Conservation (phyloP, 129 eudicot species). For the Erigeron canadensis region DNA sequence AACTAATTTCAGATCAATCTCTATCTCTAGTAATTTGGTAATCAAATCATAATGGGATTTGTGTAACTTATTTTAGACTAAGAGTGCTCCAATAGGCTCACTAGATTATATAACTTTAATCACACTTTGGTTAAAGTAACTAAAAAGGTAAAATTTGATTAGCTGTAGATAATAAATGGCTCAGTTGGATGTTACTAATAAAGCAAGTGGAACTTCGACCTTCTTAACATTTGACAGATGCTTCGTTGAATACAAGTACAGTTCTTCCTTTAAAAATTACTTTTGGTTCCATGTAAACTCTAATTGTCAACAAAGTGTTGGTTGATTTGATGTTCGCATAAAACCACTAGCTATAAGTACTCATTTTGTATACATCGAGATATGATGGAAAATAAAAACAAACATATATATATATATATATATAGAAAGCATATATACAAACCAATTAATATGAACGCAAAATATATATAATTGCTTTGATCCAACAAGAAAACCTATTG, state of each 20-base stretch:
- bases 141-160: slow-evolving; percentile 24
- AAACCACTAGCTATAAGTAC: no score
- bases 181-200: slow-evolving; percentile 1
- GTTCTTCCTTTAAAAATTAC: no score
- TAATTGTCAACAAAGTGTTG: no score
- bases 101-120: slow-evolving; percentile 23
- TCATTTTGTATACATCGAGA: no score
- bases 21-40: slow-evolving; percentile 22
- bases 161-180: slow-evolving; percentile 14
- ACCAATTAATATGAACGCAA: no score
- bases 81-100: slow-evolving; percentile 39
- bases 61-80: slow-evolving; percentile 16
- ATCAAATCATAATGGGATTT: slow-evolving; percentile 25
- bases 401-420: no score
- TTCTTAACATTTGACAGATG: slow-evolving; percentile 24
- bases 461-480: no score
- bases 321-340: no score
- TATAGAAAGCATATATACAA: no score
- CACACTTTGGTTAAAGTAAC: slow-evolving; percentile 30
- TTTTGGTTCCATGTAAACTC: no score
- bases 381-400: no score
- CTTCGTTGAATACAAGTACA: not conserved
- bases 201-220: slow-evolving; percentile 17
- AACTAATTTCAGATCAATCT: slow-evolving; percentile 46
- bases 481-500: no score